phyloP scores from a whole-genome alignment of 2,329 filamentous ascomycete species.

The Xylaria polymorpha region DNA sequence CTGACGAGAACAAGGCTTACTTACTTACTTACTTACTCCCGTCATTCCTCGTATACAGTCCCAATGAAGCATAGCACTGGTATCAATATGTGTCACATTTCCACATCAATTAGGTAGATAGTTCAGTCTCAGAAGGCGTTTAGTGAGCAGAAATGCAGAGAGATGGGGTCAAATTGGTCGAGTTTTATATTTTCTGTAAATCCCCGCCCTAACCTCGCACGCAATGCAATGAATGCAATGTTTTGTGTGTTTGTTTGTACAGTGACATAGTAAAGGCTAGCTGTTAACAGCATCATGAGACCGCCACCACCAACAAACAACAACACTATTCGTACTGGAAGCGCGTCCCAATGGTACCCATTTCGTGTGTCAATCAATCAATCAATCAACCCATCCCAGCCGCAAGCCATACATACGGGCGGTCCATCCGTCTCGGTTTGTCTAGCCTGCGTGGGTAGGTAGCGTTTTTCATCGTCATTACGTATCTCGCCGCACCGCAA shows the following conservation, averaged over 20 bases:
- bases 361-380: slow-evolving; percentile 5
- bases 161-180: background rate
- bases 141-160: background rate
- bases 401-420: background rate
- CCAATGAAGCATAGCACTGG: slow-evolving; percentile 29
- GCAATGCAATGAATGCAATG: slow-evolving; percentile 38
- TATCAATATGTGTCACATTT: background rate
- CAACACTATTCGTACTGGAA: slow-evolving; percentile 5
- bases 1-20: background rate
- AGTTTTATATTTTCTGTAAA: slow-evolving; percentile 19
- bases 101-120: background rate
- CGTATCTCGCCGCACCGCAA: slow-evolving; percentile 11
- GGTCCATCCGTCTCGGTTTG: background rate
- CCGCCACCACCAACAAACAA: slow-evolving; percentile 1
- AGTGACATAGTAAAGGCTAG: slow-evolving; percentile 38
- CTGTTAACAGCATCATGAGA: slow-evolving; percentile 4
- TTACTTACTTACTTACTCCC: background rate
- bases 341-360: slow-evolving; percentile 6
- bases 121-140: background rate
- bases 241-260: slow-evolving; percentile 38
- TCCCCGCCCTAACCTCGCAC: slow-evolving; percentile 10
- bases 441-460: background rate
- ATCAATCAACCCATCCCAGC: slow-evolving; percentile 1
- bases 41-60: background rate
- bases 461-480: slow-evolving; percentile 26